Percentiles rank a stretch among this genome's conserved stretches.
These are phyloP conservation scores for Globisporangium viniferum DNA, from an alignment of 352 stramenopile genomes.

Conservation along the genomic window DNA sequence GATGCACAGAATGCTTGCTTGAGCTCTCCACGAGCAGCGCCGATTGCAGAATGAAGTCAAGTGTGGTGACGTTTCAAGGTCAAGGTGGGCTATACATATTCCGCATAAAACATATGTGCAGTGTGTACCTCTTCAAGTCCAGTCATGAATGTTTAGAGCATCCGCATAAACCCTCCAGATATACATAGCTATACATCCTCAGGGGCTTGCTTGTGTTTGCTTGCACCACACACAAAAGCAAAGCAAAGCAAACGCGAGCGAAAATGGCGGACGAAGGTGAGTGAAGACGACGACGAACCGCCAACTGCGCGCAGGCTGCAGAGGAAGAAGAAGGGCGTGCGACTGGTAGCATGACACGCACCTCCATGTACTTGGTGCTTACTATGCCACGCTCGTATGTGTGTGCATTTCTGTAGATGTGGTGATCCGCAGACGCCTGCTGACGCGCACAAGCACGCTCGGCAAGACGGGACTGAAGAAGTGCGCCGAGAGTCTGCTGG, in stretches of 20 bases:
- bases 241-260: slow-evolving; percentile 1
- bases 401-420: slow-evolving; percentile 30
- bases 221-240: slow-evolving; percentile 1
- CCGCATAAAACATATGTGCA: neutral
- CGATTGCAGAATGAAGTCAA: neutral
- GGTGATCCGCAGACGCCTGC: slow-evolving; percentile 66
- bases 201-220: too few relatives aligned
- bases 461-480: slow-evolving; percentile 81
- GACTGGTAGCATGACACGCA: too few relatives aligned
- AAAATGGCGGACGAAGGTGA: slow-evolving; percentile 63
- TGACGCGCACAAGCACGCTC: slow-evolving; percentile 77
- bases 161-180: neutral
- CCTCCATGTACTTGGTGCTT: neutral
- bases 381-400: neutral
- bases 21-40: neutral
- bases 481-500: slow-evolving; percentile 67
- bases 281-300: neutral
- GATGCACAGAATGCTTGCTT: neutral
- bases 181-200: too few relatives aligned
- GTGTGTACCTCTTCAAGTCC: neutral
- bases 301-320: neutral
- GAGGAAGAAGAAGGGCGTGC: neutral
- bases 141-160: neutral
- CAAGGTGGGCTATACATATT: neutral
- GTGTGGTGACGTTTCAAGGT: neutral